Evolutionary conservation across 192 early-diverging fungal species (phyloP), one percentile per base, ranked within the genome.

Genomic region (Rhizophagus prolifer): DNA sequence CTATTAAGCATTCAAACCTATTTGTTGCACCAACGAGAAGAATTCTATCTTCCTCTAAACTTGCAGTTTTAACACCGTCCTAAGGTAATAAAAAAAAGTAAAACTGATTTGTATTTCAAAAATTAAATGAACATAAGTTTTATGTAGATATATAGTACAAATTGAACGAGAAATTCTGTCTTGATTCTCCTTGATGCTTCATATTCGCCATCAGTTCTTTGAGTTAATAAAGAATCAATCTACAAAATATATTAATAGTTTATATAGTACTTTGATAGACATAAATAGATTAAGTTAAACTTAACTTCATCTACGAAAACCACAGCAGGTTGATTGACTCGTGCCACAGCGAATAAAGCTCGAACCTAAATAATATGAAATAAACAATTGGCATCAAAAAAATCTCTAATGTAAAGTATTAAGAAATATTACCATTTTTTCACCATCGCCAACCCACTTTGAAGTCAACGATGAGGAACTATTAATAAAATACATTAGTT

Each of bases 381-480:
- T 46, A 14, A 23, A 13, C 30, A 70, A 16, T 12, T 76, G 5
- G 41, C 10, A 75, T 34, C 23, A 75, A 62, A 2, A 28, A 26
- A 41, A 21, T 44, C 30, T 74, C 0, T 25, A n/a, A 28, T 25
- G 28, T 4, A 4, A 78, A 38, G 10, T 8, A 31, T 28, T 64
- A 31, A 30, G 13, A 12, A 25, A 28, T 65, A 23, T 71, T 80
- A 74, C 94, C 93, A 96, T 93, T 79, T 97, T 97, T 79, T 97
- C 96, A 50, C 95, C 95, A 78, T 97, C 95, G 44, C 96, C 94
- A 4, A 96, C 90, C 95, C 95, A 98, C 79, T 97, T 97, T 13
- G 94, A 95, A 9, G 95, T 98, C 66, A 98, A 85, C 13, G 94
- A 94, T 4, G 95, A 96, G 4, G 92, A 88, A 74, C 91, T 80